A percentile compares a stretch with the other conserved stretches of the same genome.
phyloP scores from a whole-genome alignment of 2,329 filamentous ascomycete species.

The Aspergillus pseudoterreus region DNA sequence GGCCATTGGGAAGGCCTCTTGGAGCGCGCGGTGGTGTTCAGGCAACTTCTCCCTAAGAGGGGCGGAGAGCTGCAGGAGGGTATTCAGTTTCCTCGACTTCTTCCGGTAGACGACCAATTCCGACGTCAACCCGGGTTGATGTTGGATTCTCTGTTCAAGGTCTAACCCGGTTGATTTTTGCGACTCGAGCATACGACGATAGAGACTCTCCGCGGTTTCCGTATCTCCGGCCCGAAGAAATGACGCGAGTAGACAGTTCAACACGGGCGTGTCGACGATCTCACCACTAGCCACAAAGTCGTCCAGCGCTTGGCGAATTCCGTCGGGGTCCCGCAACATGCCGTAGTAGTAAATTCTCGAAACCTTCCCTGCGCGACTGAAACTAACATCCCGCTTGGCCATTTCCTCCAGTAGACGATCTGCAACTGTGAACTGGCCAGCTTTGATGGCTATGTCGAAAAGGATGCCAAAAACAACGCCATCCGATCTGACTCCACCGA shows the following conservation, averaged over 20 bases:
- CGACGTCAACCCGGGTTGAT: slow-evolving; percentile 21
- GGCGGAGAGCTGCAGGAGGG: slow-evolving; percentile 45
- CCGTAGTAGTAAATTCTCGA: slow-evolving; percentile 82
- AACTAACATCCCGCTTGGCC: slow-evolving; percentile 61
- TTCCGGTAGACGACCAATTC: slow-evolving; percentile 37
- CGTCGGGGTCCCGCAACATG: slow-evolving; percentile 67
- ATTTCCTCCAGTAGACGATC: slow-evolving; percentile 85
- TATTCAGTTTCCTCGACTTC: slow-evolving; percentile 43
- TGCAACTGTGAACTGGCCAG: slow-evolving; percentile 76
- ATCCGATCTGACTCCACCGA: slow-evolving; percentile 61
- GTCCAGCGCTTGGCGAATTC: slow-evolving; percentile 71
- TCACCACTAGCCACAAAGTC: slow-evolving; percentile 82
- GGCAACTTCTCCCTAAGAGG: slow-evolving; percentile 47
- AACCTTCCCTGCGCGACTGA: slow-evolving; percentile 77
- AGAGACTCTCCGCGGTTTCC: slow-evolving; percentile 72
- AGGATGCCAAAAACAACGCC: slow-evolving; percentile 90
- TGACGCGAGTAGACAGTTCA: slow-evolving; percentile 82
- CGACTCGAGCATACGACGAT: slow-evolving; percentile 74
- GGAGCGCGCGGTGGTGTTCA: slow-evolving; percentile 58
- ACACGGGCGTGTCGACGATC: slow-evolving; percentile 78
- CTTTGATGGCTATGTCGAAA: slow-evolving; percentile 82
- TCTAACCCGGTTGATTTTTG: slow-evolving; percentile 33
- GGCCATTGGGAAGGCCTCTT: slow-evolving; percentile 61
- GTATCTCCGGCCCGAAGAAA: slow-evolving; percentile 74
- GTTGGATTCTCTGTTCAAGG: slow-evolving; percentile 18